phyloP scores from a whole-genome alignment of 2,329 filamentous ascomycete species.

The Colletotrichum sp. region DNA sequence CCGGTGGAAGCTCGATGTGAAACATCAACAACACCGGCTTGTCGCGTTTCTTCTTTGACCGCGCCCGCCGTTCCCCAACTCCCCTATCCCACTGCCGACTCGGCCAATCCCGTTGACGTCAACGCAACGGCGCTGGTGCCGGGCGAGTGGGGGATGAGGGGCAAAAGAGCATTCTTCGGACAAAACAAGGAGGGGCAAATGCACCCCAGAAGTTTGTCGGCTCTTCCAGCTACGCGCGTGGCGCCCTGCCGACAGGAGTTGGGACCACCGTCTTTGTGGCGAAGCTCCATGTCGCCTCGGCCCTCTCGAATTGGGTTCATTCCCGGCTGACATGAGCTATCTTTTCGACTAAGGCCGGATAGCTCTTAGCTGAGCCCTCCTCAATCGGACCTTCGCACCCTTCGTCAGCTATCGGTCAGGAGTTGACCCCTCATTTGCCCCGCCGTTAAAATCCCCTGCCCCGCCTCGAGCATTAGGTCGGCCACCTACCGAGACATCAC shows the following conservation, averaged over 20 bases:
- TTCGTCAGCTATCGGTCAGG: slow-evolving; percentile 2
- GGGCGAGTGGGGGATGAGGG: background rate
- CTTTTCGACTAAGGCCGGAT: background rate
- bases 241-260: background rate
- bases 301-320: background rate
- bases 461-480: background rate
- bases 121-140: background rate
- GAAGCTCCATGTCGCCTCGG: background rate
- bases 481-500: background rate
- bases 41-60: background rate
- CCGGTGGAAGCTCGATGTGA: background rate
- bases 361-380: background rate
- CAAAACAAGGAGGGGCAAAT: background rate
- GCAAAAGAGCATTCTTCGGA: background rate
- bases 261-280: background rate
- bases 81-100: background rate
- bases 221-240: background rate
- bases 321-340: slow-evolving; percentile 2
- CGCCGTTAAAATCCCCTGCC: slow-evolving; percentile 11
- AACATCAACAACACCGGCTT: background rate
- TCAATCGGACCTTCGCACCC: background rate
- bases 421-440: slow-evolving; percentile 13
- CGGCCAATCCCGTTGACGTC: background rate
- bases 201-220: slow-evolving; percentile 5
- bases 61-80: background rate